phyloP scores from a whole-genome alignment of 306 rosid species.

The Dryas drummondii region DNA sequence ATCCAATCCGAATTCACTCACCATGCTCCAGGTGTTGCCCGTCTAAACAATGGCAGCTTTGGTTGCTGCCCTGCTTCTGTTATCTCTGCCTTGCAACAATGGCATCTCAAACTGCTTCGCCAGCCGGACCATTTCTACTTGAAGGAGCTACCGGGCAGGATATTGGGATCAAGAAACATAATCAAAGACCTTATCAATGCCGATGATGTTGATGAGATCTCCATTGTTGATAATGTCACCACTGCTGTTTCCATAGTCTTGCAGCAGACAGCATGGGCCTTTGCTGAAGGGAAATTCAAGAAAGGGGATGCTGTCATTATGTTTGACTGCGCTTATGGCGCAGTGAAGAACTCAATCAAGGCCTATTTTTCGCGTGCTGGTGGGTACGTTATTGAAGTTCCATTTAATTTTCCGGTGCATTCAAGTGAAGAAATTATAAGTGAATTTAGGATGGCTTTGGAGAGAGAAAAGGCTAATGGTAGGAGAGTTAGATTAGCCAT shows the following conservation, averaged over 20 bases:
- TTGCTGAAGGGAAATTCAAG: conserved; percentile 56
- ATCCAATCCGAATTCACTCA: conserved; percentile 51
- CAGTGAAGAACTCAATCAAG: conserved; percentile 70
- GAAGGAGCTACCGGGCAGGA: conserved; percentile 38
- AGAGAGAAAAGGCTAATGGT: conserved; percentile 51
- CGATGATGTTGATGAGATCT: conserved; percentile 42
- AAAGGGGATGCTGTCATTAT: conserved; percentile 67
- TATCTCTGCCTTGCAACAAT: conserved; percentile 37
- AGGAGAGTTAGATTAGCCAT: conserved; percentile 65
- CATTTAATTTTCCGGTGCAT: conserved; percentile 58
- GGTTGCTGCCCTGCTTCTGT: conserved; percentile 62
- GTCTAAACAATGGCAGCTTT: conserved; percentile 70
- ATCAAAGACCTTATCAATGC: conserved; percentile 55
- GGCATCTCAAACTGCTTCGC: conserved; percentile 47
- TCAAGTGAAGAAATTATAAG: conserved; percentile 56
- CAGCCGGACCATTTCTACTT: conserved; percentile 62
- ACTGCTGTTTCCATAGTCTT: conserved; percentile 63
- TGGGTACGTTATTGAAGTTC: conserved; percentile 63
- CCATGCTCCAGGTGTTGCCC: conserved; percentile 56
- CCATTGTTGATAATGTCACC: conserved; percentile 68
- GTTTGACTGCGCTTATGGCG: conserved; percentile 75
- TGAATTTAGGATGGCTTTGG: conserved; percentile 61
- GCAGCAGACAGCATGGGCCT: conserved; percentile 67
- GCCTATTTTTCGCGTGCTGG: conserved; percentile 81
- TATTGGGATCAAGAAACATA: conserved; percentile 43